phyloP scores from a whole-genome alignment of 345 rosid genomes.

The Citrus inodora region DNA sequence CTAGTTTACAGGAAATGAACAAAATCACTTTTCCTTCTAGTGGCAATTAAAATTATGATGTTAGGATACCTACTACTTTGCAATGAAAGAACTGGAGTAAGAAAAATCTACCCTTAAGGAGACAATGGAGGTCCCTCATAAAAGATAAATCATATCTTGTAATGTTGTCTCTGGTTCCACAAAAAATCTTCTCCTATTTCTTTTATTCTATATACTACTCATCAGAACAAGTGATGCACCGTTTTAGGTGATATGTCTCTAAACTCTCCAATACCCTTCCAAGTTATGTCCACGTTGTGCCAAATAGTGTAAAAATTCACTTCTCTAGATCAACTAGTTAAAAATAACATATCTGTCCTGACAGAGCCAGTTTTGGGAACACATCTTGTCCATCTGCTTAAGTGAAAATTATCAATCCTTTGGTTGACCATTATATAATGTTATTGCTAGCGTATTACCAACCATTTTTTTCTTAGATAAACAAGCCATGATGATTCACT shows the following conservation, averaged over 20 bases:
- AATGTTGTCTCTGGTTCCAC: not conserved
- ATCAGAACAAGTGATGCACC: not conserved
- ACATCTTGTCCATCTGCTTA: not conserved
- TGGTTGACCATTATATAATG: not conserved
- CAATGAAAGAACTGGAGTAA: not conserved
- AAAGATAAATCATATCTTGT: not conserved
- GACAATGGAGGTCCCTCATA: not conserved
- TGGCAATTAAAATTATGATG: no score
- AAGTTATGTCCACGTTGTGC: not conserved
- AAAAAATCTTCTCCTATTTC: not conserved
- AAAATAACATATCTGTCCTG: not conserved
- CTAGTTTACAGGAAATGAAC: not conserved
- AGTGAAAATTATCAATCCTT: not conserved
- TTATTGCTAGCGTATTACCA: not conserved
- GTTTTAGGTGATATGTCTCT: not conserved
- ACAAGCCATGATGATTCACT: no score
- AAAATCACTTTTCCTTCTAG: not conserved
- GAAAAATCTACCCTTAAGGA: not conserved
- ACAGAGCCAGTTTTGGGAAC: not conserved
- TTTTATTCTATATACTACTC: not conserved
- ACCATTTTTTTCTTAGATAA: not conserved
- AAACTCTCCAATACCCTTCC: not conserved
- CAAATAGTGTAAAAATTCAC: not conserved
- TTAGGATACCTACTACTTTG: not conserved
- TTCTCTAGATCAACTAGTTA: not conserved